Evolutionary conservation across 176 grass and related monocot genomes (phyloP), one percentile per base, ranked within the genome.

Genomic region (Coix lacrymajobi): DNA sequence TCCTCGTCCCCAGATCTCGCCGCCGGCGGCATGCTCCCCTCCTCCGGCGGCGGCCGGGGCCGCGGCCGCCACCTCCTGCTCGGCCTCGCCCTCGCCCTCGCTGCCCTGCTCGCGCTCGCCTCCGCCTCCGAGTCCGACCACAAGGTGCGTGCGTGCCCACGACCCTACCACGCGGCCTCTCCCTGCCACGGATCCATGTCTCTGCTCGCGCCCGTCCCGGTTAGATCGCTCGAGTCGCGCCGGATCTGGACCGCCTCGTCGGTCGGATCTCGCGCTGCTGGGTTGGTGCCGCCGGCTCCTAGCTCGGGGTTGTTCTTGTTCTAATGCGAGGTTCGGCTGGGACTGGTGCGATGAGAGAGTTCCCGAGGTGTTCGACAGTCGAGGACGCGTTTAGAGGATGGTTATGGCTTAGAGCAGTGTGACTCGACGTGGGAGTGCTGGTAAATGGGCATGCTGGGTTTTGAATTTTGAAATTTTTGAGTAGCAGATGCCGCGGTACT

Each of bases 51-150:
- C 77, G 43, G 70, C 71, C 31, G 77, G 40, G 13, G 45, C 45
- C 45, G 45, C 46, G 5, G 16, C 69, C 13, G 33, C 19, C 39
- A 40, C 19, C 10, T 12, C 64, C 62, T 44, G 44, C 45, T 74
- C 69, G 24, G 30, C 68, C 12, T 75, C 75, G 64, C 61, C 45
- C 62, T 86, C 71, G 44, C 75, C 26, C 11, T 68, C 77, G 71
- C 72, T 5, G 45, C 83, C 31, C 26, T 82, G 29, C 76, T 82
- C 69, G 7, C 28, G 32, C 56, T 43, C 62, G 90, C 76, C 40
- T 76, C 71, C 71, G 92, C 92, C 76, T 94, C 92, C 41, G 92
- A 94, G 74, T 75, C 77, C 15, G 88, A 93, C 62, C 91, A 93
- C 85, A 87, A 85, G 92, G 89, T 94, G 41, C 63, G 89, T 94